phyloP scores from a whole-genome alignment of 2,329 filamentous ascomycete genomes.

The Plectosphaerella sp. region DNA sequence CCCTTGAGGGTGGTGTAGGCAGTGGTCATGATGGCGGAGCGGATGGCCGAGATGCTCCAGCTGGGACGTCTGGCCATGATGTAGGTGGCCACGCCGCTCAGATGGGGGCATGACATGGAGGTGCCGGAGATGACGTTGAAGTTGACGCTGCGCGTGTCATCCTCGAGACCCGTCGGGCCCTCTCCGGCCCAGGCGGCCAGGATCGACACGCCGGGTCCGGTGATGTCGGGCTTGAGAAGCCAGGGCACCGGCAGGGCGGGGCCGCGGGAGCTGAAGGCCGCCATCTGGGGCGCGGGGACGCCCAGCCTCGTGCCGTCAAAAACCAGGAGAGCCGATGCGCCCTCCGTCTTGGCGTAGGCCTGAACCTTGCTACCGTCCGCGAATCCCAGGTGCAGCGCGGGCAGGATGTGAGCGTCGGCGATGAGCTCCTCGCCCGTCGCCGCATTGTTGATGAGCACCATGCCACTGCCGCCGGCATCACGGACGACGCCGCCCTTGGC shows the following conservation, averaged over 20 bases:
- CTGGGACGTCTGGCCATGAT: constrained; percentile 8
- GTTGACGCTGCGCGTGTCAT: constrained; percentile 2
- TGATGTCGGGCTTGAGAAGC: constrained; percentile 11
- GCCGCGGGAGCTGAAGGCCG: constrained; percentile 9
- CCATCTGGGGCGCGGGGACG: constrained; percentile 7
- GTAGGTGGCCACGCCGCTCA: constrained; percentile 8
- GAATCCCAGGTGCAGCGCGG: constrained; percentile 3
- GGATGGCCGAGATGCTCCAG: constrained; percentile 7
- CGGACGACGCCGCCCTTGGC: constrained; percentile 1
- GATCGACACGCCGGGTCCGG: constrained; percentile 8
- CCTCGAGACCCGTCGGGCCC: background rate
- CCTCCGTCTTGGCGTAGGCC: constrained; percentile 2
- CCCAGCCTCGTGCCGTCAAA: constrained; percentile 6
- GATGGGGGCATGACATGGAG: constrained; percentile 12
- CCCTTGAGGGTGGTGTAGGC: constrained; percentile 4
- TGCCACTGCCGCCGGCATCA: constrained; percentile 3
- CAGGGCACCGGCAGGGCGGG: constrained; percentile 4
- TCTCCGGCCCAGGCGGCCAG: constrained; percentile 8
- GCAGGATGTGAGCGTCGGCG: constrained; percentile 3
- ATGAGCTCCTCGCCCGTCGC: constrained; percentile 1
- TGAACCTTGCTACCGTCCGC: background rate
- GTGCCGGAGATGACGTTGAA: constrained; percentile 11
- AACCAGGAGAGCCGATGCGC: background rate
- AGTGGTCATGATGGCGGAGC: constrained; percentile 10
- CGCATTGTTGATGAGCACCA: constrained; percentile 3